phyloP scores from a whole-genome alignment of 805 yeast genomes.

The Saccharomycopsis amapae region DNA sequence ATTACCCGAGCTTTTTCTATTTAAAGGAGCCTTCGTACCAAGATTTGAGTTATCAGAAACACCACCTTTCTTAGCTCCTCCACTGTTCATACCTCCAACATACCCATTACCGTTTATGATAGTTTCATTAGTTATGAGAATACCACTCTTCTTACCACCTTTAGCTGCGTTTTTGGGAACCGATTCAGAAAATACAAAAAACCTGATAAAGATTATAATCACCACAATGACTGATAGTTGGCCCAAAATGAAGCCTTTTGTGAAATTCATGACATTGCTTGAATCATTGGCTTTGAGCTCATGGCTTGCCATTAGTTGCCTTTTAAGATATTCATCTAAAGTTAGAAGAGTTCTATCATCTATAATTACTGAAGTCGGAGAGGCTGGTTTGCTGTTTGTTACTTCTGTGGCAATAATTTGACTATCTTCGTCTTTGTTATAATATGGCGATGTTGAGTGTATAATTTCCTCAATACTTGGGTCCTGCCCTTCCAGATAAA shows the following conservation, averaged over 20 bases:
- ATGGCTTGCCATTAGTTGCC: constrained; percentile 1
- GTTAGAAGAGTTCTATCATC: constrained; percentile 8
- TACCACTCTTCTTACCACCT: constrained; percentile 27
- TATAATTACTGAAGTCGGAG: constrained; percentile 7
- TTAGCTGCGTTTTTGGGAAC: constrained; percentile 33
- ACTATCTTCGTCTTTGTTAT: too few species aligned
- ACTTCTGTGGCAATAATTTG: constrained; percentile 2
- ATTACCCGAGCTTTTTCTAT: background rate
- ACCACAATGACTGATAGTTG: constrained; percentile 64
- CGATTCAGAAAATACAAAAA: constrained; percentile 69
- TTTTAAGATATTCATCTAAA: constrained; percentile 13
- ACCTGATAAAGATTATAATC: constrained; percentile 58
- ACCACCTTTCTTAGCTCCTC: constrained; percentile 20
- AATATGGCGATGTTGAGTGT: too few species aligned
- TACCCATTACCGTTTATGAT: constrained; percentile 17
- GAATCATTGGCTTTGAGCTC: constrained; percentile 2
- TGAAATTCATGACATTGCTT: constrained; percentile 32
- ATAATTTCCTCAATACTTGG: too few species aligned
- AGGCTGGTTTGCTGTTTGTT: background rate
- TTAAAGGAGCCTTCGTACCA: background rate
- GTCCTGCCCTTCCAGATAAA: too few species aligned
- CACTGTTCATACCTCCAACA: constrained; percentile 24
- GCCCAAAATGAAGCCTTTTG: constrained; percentile 69
- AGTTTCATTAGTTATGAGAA: constrained; percentile 24
- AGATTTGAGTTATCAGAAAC: background rate